phyloP scores from a whole-genome alignment of 805 yeast species.

The Teunomyces barrocoloradensis region DNA sequence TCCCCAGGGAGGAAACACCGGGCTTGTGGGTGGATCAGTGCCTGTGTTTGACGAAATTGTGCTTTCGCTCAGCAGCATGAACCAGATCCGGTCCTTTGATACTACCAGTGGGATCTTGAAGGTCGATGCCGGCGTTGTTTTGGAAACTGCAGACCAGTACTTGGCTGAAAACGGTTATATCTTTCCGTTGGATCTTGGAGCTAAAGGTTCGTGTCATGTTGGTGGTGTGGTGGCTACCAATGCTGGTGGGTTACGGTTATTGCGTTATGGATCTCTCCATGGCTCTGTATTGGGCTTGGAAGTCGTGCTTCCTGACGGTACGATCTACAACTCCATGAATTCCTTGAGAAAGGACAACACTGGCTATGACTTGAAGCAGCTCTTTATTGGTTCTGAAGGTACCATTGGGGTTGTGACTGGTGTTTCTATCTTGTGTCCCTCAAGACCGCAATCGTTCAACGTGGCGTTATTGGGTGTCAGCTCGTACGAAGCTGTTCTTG shows the following conservation, averaged over 20 bases:
- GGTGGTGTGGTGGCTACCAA: conserved; percentile 96
- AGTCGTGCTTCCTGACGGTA: conserved; percentile 90
- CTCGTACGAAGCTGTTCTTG: conserved; percentile 78
- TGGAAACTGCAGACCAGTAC: conserved; percentile 79
- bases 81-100: conserved; percentile 81
- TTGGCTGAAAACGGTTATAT: conserved; percentile 81
- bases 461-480: conserved; percentile 86
- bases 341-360: conserved; percentile 92
- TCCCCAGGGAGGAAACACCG: conserved; percentile 98
- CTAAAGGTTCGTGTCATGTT: conserved; percentile 94
- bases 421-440: conserved; percentile 83
- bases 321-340: conserved; percentile 73
- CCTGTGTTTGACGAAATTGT: conserved; percentile 92
- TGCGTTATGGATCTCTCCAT: conserved; percentile 89
- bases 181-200: conserved; percentile 92
- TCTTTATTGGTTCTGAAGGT: conserved; percentile 93
- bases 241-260: conserved; percentile 89
- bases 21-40: conserved; percentile 90
- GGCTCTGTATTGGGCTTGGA: conserved; percentile 90
- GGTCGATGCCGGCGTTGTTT: conserved; percentile 86
- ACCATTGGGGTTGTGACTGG: conserved; percentile 90
- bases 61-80: conserved; percentile 64
- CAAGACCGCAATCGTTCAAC: conserved; percentile 80
- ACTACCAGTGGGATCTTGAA: conserved; percentile 78
- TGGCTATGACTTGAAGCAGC: conserved; percentile 89